Base-by-base conservation (phyloP, 2,329 filamentous ascomycete genomes). In the Hypoxylon sp. region DNA sequence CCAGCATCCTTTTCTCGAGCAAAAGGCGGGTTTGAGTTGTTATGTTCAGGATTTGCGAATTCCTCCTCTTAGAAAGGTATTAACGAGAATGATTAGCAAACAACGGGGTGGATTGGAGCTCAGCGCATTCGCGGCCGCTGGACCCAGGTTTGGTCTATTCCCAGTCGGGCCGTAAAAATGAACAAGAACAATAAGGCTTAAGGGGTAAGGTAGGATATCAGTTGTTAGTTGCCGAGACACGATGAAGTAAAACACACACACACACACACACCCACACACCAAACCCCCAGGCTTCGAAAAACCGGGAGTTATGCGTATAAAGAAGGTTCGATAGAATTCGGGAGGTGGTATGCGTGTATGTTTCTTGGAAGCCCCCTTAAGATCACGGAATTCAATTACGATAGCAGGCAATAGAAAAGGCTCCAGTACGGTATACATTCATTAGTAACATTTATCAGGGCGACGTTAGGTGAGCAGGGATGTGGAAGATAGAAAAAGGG, bases 281-380 rank as follows among this genome's bases (percentile, higher is more conserved):
- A n/a, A n/a, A n/a, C 20, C 11, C 30, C 13, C 46, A 26, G 51
- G 26, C 49, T 32, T 55, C 49, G 56, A 56, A 44, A 44, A 62
- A 24, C 20, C 50, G 54, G 54, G 55, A 48, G 34, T 49, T 59
- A 62, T 50, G 54, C 57, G 62, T 51, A 48, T 59, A 62, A 58
- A 67, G 64, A 64, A 64, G 56, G 50, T 62, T 59, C 58, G 55
- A 56, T 44, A 39, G 32, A 44, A 52, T 59, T 55, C 50, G 37
- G 52, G 53, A 48, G 56, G 49, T 60, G 41, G 52, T 64, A 56
- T 24, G 30, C 39, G 19, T 43, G 51, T 39, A 44, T 53, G 49
- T 59, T 11, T n/a, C n/a, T n/a, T n/a, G n/a, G n/a, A n/a, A 11
- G 6, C 2, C 4, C 37, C 37, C 37, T 41, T 17, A n/a, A 19